These are phyloP conservation scores for carrot (Daucus carota) DNA, from an alignment of 129 eudicot species.

Conservation along the genomic window DH1_v3.0 NC_030382.2:33293001-33293500, in stretches of 20 bases:
- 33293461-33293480: not conserved
- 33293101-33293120: not conserved
- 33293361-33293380: constrained; percentile 49
- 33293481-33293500: not conserved
- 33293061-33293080: not conserved
- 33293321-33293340: constrained; percentile 18
- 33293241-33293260: constrained; percentile 1
- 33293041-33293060: not conserved
- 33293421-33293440: constrained; percentile 83
- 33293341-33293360: constrained; percentile 8
- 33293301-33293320: not conserved
- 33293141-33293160: not conserved
- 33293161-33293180: constrained; percentile 11
- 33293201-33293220: constrained; percentile 5
- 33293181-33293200: not conserved
- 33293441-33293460: not conserved
- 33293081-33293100: not conserved
- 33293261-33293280: constrained; percentile 4
- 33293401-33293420: constrained; percentile 52
- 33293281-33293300: not conserved
- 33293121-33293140: not conserved
- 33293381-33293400: constrained; percentile 32
- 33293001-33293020: too few species aligned
- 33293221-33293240: not conserved
- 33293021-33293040: not conserved